phyloP scores from a whole-genome alignment of 2,329 filamentous ascomycete genomes.

The Byssothecium circinans region DNA sequence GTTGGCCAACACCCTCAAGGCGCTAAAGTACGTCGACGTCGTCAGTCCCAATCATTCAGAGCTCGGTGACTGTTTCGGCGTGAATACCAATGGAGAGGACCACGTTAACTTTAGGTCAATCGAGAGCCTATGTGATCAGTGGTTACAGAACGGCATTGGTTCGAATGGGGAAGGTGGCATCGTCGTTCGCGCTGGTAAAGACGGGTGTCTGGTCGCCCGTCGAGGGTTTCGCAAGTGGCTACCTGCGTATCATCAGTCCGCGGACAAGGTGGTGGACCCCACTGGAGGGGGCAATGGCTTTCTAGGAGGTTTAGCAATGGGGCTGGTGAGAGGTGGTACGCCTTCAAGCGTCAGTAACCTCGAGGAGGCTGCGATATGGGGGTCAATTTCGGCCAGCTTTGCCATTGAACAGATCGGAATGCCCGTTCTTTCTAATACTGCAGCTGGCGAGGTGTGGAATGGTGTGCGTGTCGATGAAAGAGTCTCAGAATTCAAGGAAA shows the following conservation, averaged over 20 bases:
- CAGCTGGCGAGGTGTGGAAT: constrained; percentile 52
- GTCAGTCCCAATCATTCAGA: constrained; percentile 85
- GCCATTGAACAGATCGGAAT: constrained; percentile 93
- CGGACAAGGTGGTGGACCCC: constrained; percentile 74
- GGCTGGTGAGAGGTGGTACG: constrained; percentile 57
- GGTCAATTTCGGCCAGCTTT: constrained; percentile 82
- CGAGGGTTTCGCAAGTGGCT: constrained; percentile 62
- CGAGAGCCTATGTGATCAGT: constrained; percentile 45
- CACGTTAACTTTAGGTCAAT: constrained; percentile 44
- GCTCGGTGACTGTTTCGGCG: constrained; percentile 80
- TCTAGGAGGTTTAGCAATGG: constrained; percentile 64
- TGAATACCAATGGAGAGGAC: constrained; percentile 33
- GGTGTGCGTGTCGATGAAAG: constrained; percentile 47
- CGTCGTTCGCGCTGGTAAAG: constrained; percentile 70
- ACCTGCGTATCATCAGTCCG: constrained; percentile 68
- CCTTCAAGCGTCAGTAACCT: constrained; percentile 46
- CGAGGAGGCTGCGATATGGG: constrained; percentile 75
- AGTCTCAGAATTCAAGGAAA: constrained; percentile 45
- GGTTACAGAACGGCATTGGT: constrained; percentile 42
- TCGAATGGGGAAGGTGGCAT: constrained; percentile 54
- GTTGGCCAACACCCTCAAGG: constrained; percentile 55
- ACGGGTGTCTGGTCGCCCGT: constrained; percentile 63
- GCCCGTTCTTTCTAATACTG: constrained; percentile 56
- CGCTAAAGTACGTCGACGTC: constrained; percentile 59
- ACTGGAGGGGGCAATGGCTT: constrained; percentile 95